These are phyloP conservation scores for Hypoxylon sp. DNA, from an alignment of 2,329 filamentous ascomycete species.

Conservation along the genomic window DNA sequence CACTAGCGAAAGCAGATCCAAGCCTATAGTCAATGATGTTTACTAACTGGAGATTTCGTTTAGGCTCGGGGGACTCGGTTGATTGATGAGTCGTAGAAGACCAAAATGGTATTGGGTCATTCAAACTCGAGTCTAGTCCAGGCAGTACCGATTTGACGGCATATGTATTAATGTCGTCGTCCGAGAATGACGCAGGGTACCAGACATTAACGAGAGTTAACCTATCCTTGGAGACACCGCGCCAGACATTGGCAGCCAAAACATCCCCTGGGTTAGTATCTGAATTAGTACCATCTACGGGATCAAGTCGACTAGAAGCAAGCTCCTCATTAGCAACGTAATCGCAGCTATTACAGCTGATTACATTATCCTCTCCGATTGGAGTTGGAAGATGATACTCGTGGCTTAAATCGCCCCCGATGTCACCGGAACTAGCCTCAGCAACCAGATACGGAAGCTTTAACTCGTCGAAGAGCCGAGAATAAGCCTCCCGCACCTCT, in stretches of 20 bases:
- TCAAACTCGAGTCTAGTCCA: conserved; percentile 79
- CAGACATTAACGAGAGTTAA: conserved; percentile 78
- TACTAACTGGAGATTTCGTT: conserved; percentile 45
- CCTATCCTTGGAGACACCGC: conserved; percentile 77
- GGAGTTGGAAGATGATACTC: conserved; percentile 89
- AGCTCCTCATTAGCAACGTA: conserved; percentile 92
- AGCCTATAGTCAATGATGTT: conserved; percentile 56
- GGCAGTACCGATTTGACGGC: conserved; percentile 77
- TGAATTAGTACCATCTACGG: conserved; percentile 7
- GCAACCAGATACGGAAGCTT: conserved; percentile 88
- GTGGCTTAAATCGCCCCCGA: conserved; percentile 93
- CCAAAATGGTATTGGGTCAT: conserved; percentile 71
- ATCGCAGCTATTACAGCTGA: conserved; percentile 80
- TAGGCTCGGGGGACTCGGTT: conserved; percentile 38
- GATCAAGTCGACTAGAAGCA: conserved; percentile 60
- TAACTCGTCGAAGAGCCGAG: conserved; percentile 83
- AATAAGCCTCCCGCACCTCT: conserved; percentile 81
- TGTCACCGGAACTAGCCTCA: conserved; percentile 93
- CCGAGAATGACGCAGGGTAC: conserved; percentile 63
- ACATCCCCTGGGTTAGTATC: conserved; percentile 1
- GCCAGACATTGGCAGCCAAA: conserved; percentile 63
- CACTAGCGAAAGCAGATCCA: conserved; percentile 39
- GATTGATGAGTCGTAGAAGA: conserved; percentile 53
- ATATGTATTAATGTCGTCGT: conserved; percentile 63
- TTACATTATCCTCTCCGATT: conserved; percentile 88